These are phyloP conservation scores for Knoxia roxburghii DNA, from an alignment of 257 asterid genomes.

Conservation along the genomic window DNA sequence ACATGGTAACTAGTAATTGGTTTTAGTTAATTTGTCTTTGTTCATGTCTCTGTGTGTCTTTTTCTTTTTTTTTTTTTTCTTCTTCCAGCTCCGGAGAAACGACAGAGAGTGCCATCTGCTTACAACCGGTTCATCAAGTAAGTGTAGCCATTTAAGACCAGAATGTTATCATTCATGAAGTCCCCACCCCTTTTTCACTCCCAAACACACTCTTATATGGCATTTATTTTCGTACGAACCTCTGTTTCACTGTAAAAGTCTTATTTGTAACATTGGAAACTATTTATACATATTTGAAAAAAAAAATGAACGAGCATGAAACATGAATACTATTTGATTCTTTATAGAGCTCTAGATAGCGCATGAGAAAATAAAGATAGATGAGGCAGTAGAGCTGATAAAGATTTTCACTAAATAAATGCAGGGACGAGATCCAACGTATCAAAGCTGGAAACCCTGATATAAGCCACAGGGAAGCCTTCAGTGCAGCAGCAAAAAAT, in stretches of 20 bases:
- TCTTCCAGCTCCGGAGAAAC: conserved; percentile 86
- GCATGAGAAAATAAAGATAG: no score
- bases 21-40: conserved; percentile 38
- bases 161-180: not conserved
- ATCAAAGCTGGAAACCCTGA: conserved; percentile 99
- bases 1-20: no score
- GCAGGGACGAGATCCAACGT: conserved; percentile 99
- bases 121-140: conserved; percentile 98
- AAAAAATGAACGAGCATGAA: no score
- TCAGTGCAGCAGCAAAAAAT: conserved; percentile 99
- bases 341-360: no score
- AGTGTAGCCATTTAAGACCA: conserved; percentile 16
- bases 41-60: conserved; percentile 19
- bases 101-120: conserved; percentile 99
- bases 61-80: not conserved
- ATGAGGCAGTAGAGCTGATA: conserved; percentile 1
- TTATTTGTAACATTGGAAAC: no score
- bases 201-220: not conserved
- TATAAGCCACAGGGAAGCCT: conserved; percentile 99
- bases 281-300: no score
- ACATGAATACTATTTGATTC: no score
- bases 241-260: no score
- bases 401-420: conserved; percentile 5
- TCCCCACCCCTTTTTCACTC: not conserved
- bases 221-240: no score